phyloP scores from a whole-genome alignment of 306 rosid species.

The Acacia melanoxylon region DNA sequence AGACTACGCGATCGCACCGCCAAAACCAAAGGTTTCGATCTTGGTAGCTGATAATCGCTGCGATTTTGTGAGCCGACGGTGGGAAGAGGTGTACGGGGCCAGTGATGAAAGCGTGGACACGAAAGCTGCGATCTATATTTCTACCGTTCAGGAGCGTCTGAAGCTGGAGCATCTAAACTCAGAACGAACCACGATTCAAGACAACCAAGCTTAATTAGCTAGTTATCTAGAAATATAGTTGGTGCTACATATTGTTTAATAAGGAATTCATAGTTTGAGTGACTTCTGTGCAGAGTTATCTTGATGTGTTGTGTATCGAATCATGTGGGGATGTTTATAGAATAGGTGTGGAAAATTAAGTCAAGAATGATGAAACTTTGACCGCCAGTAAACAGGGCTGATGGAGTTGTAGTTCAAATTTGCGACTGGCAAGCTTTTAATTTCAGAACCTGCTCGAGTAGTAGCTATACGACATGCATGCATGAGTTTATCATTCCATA shows the following conservation, averaged over 20 bases:
- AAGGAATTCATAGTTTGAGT: background rate
- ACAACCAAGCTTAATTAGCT: background rate
- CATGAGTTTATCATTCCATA: background rate
- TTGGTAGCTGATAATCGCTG: slow-evolving; percentile 21
- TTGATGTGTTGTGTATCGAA: background rate
- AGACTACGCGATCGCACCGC: background rate
- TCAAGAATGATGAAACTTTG: background rate
- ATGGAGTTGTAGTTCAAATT: background rate
- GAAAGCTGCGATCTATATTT: slow-evolving; percentile 55
- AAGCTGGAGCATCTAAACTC: slow-evolving; percentile 44
- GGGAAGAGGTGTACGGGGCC: slow-evolving; percentile 24
- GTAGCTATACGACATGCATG: background rate
- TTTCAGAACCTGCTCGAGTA: background rate
- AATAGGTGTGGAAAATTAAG: background rate
- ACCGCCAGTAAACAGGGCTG: background rate
- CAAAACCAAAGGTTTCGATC: slow-evolving; percentile 32
- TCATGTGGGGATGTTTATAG: background rate
- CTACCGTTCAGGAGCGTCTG: slow-evolving; percentile 60
- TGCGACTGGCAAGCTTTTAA: background rate
- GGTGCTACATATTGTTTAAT: background rate
- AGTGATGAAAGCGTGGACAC: slow-evolving; percentile 50
- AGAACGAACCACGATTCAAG: slow-evolving; percentile 15
- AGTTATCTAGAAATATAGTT: background rate
- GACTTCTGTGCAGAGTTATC: background rate
- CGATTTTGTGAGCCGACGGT: slow-evolving; percentile 25